Base-by-base conservation (phyloP, 192 early-diverging fungal species). In the Backusella mclennaniae region DNA sequence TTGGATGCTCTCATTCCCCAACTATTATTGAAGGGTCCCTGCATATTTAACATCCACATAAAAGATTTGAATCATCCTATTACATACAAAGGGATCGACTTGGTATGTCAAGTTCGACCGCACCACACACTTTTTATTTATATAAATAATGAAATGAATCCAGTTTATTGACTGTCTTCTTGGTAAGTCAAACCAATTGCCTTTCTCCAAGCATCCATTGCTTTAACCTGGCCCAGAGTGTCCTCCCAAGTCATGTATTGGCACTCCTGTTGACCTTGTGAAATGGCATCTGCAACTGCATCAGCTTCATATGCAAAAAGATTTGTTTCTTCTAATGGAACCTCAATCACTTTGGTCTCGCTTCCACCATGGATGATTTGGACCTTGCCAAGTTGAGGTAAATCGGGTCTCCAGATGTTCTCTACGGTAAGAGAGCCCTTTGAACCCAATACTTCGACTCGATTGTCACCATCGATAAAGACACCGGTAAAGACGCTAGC, bases 391-490 rank as follows among this genome's bases (percentile, higher is more conserved):
- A 77, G 52, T 35, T 52, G 49, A 39, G 79, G 38, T 6, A 81
- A 41, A 74, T 83, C 81, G 19, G 81, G 81, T 44, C 81, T 52
- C 81, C 81, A 83, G 21, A 77, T 77, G 17, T 79, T 76, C 8
- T 63, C 14, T 14, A 83, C 74, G 6, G 66, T 69, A 31, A 83
- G 21, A 1, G 77, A 68, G 6, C 81, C 81, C 49, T 73, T 39
- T 6, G 68, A 74, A 5, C 81, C 81, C 31, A 79, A 35, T 1
- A 83, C 44, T 46, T 83, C 75, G 0, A 79, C 77, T 12, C 21
- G 67, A 21, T 73, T 69, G 31, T 83, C 78, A 31, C 70, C 53
- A 67, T 83, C 78, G 3, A 78, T 67, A 74, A 76, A 74, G 2
- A 83, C 44, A 31, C 81, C 75, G 8, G 73, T 71, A 56, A 79